Base-by-base conservation (phyloP, 306 rosid genomes). In the Ormosia semicastrata region DNA sequence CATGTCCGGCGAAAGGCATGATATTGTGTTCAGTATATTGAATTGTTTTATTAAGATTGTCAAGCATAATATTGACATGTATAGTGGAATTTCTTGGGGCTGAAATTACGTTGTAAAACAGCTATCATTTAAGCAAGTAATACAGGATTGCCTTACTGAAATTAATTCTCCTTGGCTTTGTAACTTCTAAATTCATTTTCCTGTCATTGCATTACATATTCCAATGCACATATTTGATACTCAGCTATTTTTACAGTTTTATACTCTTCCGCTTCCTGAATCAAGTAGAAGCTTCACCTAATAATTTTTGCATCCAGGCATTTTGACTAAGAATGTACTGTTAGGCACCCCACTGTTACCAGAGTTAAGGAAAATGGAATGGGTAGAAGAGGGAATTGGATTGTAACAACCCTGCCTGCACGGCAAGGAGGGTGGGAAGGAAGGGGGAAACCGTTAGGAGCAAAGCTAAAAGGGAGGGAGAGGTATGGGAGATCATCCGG, bases 51-150 rank as follows among this genome's bases (percentile, higher is more conserved):
- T 44, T 13, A 33, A 62, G 43, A 80, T 59, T 44, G 15, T 47
- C 71, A 34, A 10, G 54, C 73, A 46, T 64, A 47, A 8, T 53
- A 36, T 49, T 82, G 46, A 44, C 70, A 30, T 33, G 4, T 80
- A 24, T 17, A 13, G 17, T 34, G 14, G 34, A 70, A 70, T 57
- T 33, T 57, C 46, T 17, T 10, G 30, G 36, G 62, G 53, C 71
- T 79, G 71, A 79, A 79, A 39, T 40, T 66, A 29, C 47, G 43
- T 57, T 15, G n/a, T n/a, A 9, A 79, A 67, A 54, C 7, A 18
- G 30, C 36, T 29, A 3, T 54, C 4, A 62, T 44, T 75, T 44
- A 54, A 40, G 47, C 62, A 40, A 79, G 66, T 30, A 10, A 34
- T 3, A 34, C 78, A 33, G 39, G 44, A 37, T 52, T 41, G 39